Evolutionary conservation across 2,329 filamentous ascomycete species (phyloP), one percentile per base, ranked within the genome.

Genomic region (Plectosphaerella plurivora): DNA sequence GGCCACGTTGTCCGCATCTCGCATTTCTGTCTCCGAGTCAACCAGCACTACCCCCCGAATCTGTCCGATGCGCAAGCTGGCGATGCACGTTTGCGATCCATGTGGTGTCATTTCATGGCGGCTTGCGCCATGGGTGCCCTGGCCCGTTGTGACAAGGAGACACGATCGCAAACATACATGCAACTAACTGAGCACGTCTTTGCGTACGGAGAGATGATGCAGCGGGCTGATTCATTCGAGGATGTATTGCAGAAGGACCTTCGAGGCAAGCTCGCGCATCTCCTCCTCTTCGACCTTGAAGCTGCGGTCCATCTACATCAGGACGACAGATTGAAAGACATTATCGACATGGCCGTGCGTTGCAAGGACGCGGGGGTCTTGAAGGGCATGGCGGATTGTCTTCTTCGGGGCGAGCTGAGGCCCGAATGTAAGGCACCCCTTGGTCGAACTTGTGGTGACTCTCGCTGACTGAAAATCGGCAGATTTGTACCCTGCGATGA

Each of bases 281-380:
- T 96, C 16, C 72, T 90, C 8, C 82, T 87, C 1, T 89, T 92
- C 57, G 88, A 94, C 58, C 88, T 96, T 55, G 91, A 96, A 70
- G 87, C 84, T 3, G 83, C 86, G 0, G 71, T 88, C 39, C 76
- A 75, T 33, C 72, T 94, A 5, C 79, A 83, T 54, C 75, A 79
- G 18, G 94, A 86, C 87, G 79, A 88, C 44, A 76, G 81, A 37
- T 70, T 95, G 1, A 71, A 76, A 5, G 66, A 72, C 15, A 80
- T 91, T 8, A 77, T 94, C 20, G 62, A 77, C 51, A 77, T 73
- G 50, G 75, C 77, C 1, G 68, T 68, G 6, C 50, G 61, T 1
- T 82, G 75, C 52, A 65, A 68, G 16, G 73, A 73, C 49, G 68
- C 74, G 35, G 59, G 64, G 4, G 72, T 80, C 16, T 81, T 81